phyloP scores from a whole-genome alignment of 2,329 filamentous ascomycete genomes.

The Escovopsis sp. region DNA sequence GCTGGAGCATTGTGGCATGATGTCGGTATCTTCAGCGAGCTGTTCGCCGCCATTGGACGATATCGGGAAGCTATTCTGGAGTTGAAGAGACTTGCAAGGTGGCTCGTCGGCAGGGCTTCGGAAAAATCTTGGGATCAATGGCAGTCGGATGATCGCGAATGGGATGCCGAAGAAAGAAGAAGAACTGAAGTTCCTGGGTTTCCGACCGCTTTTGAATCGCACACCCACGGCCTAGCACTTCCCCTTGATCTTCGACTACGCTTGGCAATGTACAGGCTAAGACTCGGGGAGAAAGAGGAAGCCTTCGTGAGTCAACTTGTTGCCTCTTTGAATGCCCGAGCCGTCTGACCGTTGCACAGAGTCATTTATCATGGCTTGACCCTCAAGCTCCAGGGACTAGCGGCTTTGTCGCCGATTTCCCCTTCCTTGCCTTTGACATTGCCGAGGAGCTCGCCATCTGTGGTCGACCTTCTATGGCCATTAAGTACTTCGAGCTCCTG shows the following conservation, averaged over 20 bases:
- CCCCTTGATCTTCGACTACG: slow-evolving; percentile 74
- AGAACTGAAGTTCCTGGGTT: slow-evolving; percentile 49
- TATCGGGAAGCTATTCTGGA: slow-evolving; percentile 52
- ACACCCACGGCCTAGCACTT: slow-evolving; percentile 55
- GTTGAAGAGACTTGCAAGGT: slow-evolving; percentile 60
- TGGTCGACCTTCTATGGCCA: slow-evolving; percentile 22
- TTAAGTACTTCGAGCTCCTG: slow-evolving; percentile 42
- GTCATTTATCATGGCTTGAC: slow-evolving; percentile 56
- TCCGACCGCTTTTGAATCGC: slow-evolving; percentile 32
- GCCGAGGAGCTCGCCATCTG: slow-evolving; percentile 27
- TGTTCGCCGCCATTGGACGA: slow-evolving; percentile 50
- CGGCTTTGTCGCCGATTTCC: slow-evolving; percentile 46
- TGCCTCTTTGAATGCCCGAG: background rate
- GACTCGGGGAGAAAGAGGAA: slow-evolving; percentile 52
- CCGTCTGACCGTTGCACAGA: slow-evolving; percentile 20
- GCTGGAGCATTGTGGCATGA: slow-evolving; percentile 56
- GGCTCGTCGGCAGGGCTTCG: slow-evolving; percentile 60
- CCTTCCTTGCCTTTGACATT: slow-evolving; percentile 63
- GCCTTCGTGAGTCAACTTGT: slow-evolving; percentile 44
- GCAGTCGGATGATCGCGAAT: slow-evolving; percentile 70
- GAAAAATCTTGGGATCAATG: slow-evolving; percentile 67
- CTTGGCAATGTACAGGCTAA: slow-evolving; percentile 69
- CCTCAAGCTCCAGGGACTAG: slow-evolving; percentile 35
- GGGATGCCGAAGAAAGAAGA: slow-evolving; percentile 60
- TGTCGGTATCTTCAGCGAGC: slow-evolving; percentile 69